phyloP scores from a whole-genome alignment of 768 basidiomycete genomes.

The Tylopilus rubrobrunneus region DNA sequence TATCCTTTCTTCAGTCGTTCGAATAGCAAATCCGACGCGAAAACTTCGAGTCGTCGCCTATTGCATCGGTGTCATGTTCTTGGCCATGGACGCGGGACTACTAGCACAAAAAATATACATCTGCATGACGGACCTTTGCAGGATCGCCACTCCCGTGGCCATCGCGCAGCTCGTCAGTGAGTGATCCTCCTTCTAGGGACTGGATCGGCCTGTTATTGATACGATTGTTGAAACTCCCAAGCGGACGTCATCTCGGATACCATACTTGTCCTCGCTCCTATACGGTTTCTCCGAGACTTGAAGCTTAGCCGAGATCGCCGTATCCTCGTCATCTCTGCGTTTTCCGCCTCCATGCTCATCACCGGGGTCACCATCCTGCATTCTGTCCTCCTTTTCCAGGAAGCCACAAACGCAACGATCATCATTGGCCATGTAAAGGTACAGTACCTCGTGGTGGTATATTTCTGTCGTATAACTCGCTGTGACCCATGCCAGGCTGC shows the following conservation, averaged over 20 bases:
- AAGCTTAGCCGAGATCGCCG: conserved; percentile 16
- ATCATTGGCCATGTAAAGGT: conserved; percentile 26
- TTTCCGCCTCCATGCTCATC: conserved; percentile 24
- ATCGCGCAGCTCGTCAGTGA: conserved; percentile 25
- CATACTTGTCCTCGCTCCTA: conserved; percentile 15
- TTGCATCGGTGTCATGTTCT: conserved; percentile 15
- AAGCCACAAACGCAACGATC: background rate
- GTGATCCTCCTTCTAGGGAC: background rate
- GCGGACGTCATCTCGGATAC: conserved; percentile 23
- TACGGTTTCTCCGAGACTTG: conserved; percentile 11
- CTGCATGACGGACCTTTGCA: conserved; percentile 8
- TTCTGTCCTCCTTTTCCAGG: conserved; percentile 19
- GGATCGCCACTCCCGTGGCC: background rate
- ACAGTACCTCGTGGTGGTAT: background rate
- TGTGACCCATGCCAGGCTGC: background rate
- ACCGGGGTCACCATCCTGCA: conserved; percentile 19
- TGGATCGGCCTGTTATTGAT: background rate
- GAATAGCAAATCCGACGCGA: conserved; percentile 15
- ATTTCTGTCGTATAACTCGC: background rate
- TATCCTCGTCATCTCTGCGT: conserved; percentile 17
- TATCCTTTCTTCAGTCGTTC: conserved; percentile 24
- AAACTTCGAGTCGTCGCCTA: conserved; percentile 12
- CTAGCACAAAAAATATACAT: conserved; percentile 16
- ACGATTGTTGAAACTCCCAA: background rate
- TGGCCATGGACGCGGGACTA: conserved; percentile 13